Percentiles rank a stretch among this genome's conserved stretches.
These are phyloP conservation scores for Abortiporus biennis DNA, from an alignment of 1,284 basidiomycete species.

Conservation along the genomic window DNA sequence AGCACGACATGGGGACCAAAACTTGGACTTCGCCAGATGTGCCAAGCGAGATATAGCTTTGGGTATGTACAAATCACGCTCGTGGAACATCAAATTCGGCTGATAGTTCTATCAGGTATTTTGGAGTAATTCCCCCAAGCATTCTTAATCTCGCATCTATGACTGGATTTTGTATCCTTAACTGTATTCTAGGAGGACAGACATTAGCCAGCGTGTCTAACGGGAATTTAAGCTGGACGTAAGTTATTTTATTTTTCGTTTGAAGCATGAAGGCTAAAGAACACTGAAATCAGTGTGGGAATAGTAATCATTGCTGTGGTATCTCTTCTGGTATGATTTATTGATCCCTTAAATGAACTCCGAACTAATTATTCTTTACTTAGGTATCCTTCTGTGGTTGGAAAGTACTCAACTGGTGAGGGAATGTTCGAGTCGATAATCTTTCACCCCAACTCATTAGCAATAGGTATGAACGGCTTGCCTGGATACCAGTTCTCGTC, in stretches of 20 bases:
- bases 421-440: neutral
- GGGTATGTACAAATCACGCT: conserved; percentile 39
- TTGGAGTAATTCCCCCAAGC: conserved; percentile 54
- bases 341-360: conserved; percentile 3
- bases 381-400: conserved; percentile 80
- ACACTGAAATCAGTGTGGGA: conserved; percentile 59
- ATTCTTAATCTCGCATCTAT: conserved; percentile 55
- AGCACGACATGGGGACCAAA: conserved; percentile 84
- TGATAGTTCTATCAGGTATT: conserved; percentile 37
- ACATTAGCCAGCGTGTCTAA: conserved; percentile 63
- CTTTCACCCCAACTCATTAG: conserved; percentile 8
- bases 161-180: conserved; percentile 68
- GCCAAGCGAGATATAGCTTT: conserved; percentile 73
- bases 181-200: conserved; percentile 74
- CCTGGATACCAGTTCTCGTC: conserved; percentile 78
- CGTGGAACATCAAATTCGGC: neutral
- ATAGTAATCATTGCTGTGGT: conserved; percentile 83
- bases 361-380: too few species aligned
- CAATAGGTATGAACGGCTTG: conserved; percentile 62
- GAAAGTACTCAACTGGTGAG: conserved; percentile 62
- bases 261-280: too few species aligned
- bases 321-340: conserved; percentile 57
- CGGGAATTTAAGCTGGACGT: conserved; percentile 65
- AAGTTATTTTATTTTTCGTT: neutral
- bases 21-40: conserved; percentile 85